These are phyloP conservation scores for Luzula sylvatica DNA, from an alignment of 176 grass and related monocot species.

Conservation along the genomic window DNA sequence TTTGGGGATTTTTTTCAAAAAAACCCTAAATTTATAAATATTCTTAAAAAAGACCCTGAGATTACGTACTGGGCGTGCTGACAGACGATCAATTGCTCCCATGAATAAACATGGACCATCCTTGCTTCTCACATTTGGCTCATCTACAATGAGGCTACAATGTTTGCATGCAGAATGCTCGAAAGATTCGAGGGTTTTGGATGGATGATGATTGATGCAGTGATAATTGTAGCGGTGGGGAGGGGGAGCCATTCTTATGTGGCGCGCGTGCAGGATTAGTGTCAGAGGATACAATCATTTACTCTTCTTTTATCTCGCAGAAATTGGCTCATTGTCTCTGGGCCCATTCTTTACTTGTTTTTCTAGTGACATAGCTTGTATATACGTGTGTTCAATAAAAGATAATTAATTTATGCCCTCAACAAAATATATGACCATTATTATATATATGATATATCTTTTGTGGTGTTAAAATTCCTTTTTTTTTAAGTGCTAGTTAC, in stretches of 20 bases:
- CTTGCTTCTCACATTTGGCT: slow-evolving; percentile 15
- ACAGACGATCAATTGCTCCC: slow-evolving; percentile 15
- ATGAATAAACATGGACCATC: slow-evolving; percentile 12
- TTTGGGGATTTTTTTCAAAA: no score
- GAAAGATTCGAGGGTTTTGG: no score
- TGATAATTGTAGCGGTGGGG: not conserved
- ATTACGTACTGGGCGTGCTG: slow-evolving; percentile 16
- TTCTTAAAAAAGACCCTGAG: no score
- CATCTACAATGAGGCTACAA: not conserved
- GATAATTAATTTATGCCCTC: no score
- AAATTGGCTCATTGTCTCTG: slow-evolving; percentile 1
- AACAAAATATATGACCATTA: no score
- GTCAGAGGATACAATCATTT: slow-evolving; percentile 19
- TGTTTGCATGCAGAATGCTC: no score
- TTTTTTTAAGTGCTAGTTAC: no score
- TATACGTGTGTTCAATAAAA: not conserved
- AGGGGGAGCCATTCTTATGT: not conserved
- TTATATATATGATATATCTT: no score
- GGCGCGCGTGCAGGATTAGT: slow-evolving; percentile 16
- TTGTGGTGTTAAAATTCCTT: no score
- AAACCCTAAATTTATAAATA: no score
- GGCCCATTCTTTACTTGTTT: not conserved
- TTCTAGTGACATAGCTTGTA: not conserved
- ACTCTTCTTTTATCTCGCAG: not conserved
- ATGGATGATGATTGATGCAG: no score